Percentiles rank a stretch among this genome's conserved stretches.
Evolutionary conservation across 2,329 filamentous ascomycete species (phyloP).

Genomic region (Claviceps fusiformis): DNA sequence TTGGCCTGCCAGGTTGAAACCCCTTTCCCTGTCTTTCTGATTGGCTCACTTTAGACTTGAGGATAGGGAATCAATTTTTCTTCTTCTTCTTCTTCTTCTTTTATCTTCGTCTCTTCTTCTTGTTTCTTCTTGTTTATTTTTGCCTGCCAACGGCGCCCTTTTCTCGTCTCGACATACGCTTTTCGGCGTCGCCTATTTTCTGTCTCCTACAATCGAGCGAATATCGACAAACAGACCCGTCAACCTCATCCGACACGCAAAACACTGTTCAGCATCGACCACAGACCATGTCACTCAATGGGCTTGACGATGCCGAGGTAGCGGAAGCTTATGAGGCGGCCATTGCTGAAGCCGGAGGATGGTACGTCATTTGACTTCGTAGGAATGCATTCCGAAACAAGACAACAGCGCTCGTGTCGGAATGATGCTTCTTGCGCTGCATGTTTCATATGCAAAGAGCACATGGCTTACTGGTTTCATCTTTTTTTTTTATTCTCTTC

Average conservation of each 20-base stretch:
- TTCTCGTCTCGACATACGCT: neutral
- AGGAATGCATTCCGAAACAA: neutral
- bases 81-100: neutral
- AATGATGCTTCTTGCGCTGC: neutral
- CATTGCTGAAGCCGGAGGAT: constrained; percentile 76
- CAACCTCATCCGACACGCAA: neutral
- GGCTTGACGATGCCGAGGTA: constrained; percentile 69
- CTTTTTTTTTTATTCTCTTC: no score
- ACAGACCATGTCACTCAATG: constrained; percentile 79
- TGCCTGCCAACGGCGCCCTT: neutral
- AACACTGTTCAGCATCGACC: no score
- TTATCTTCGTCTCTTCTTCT: no score
- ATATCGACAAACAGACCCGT: neutral
- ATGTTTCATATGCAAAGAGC: neutral
- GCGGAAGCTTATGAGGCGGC: constrained; percentile 75
- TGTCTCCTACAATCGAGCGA: neutral
- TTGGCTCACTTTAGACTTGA: neutral
- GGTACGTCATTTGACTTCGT: constrained; percentile 45
- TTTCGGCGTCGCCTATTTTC: neutral
- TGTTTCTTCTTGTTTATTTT: no score
- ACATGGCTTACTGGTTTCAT: neutral
- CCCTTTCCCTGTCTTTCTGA: neutral
- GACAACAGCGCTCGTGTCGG: no score
- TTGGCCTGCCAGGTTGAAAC: neutral
- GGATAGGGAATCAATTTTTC: neutral